Percentiles rank a stretch among this genome's conserved stretches.
Evolutionary conservation across 1,284 basidiomycete genomes (phyloP).

Genomic region (Dichomitus squalens): DNA sequence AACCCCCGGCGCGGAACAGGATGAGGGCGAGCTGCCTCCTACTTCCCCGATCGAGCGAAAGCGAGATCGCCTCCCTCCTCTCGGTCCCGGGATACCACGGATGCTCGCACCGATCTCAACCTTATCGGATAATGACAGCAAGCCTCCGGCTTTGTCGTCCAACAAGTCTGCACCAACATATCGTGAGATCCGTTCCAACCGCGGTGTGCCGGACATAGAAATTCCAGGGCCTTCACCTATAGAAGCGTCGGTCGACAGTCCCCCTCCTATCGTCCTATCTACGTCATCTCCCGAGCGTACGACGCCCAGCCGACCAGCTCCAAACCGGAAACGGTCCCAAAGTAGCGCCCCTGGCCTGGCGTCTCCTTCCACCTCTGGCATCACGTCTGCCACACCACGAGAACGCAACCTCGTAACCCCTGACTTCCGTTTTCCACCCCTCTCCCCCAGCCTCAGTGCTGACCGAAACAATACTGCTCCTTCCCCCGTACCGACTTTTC

Average conservation of each 20-base stretch:
- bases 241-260: conserved; percentile 12
- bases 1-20: conserved; percentile 28
- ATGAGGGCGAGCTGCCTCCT: conserved; percentile 26
- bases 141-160: background rate
- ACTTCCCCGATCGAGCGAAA: conserved; percentile 18
- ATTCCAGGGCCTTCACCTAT: conserved; percentile 32
- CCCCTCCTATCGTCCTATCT: conserved; percentile 28
- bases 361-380: conserved; percentile 20
- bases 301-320: conserved; percentile 22
- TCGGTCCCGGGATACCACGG: conserved; percentile 34
- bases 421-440: conserved; percentile 44
- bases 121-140: conserved; percentile 2
- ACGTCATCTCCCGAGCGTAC: conserved; percentile 31
- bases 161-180: conserved; percentile 28
- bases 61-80: conserved; percentile 29
- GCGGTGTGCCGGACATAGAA: conserved; percentile 43
- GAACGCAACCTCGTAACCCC: conserved; percentile 42
- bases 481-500: conserved; percentile 24
- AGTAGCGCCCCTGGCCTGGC: conserved; percentile 40
- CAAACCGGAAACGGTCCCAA: conserved; percentile 45
- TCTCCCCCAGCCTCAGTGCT: conserved; percentile 19
- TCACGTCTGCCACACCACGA: conserved; percentile 13
- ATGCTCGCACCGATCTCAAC: conserved; percentile 11
- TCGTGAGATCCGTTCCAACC: conserved; percentile 42
- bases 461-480: conserved; percentile 4